phyloP scores from a whole-genome alignment of 106 monocot species.

The Platanthera guangdongensis region DNA sequence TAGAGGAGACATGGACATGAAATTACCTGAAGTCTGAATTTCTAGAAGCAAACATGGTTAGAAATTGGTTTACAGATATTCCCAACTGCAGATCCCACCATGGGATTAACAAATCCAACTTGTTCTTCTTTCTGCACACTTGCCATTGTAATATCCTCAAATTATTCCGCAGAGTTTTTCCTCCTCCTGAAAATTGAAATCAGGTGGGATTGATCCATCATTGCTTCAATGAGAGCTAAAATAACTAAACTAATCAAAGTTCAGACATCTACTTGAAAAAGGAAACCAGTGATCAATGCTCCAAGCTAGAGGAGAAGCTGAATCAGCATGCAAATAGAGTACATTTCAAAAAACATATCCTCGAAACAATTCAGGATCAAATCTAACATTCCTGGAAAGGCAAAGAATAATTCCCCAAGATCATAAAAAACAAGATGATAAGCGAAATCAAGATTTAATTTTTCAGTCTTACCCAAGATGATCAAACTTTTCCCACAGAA shows the following conservation, averaged over 20 bases:
- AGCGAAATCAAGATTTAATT: too few species aligned
- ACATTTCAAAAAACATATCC: too few species aligned
- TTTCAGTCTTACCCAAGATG: too few species aligned
- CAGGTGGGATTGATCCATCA: too few species aligned
- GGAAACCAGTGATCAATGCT: too few species aligned
- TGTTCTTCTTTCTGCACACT: constrained; percentile 78
- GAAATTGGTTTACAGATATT: constrained; percentile 85
- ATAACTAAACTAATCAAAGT: too few species aligned
- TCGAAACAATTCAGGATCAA: constrained; percentile 85
- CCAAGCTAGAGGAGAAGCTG: too few species aligned
- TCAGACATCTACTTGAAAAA: too few species aligned
- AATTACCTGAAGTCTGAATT: constrained; percentile 71
- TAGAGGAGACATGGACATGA: background rate
- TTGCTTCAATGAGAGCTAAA: too few species aligned
- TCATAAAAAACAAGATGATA: background rate
- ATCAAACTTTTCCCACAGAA: constrained; percentile 85
- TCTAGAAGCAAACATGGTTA: constrained; percentile 62
- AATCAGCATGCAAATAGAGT: too few species aligned
- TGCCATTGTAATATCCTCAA: constrained; percentile 77
- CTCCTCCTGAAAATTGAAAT: too few species aligned
- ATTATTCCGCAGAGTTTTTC: constrained; percentile 76
- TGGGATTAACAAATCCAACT: constrained; percentile 74
- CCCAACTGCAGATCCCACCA: constrained; percentile 98
- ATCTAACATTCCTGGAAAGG: constrained; percentile 71
- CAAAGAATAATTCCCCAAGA: background rate